Conservation (phyloP, 2,329 filamentous ascomycete species). For the Penicillium sp. region DNA sequence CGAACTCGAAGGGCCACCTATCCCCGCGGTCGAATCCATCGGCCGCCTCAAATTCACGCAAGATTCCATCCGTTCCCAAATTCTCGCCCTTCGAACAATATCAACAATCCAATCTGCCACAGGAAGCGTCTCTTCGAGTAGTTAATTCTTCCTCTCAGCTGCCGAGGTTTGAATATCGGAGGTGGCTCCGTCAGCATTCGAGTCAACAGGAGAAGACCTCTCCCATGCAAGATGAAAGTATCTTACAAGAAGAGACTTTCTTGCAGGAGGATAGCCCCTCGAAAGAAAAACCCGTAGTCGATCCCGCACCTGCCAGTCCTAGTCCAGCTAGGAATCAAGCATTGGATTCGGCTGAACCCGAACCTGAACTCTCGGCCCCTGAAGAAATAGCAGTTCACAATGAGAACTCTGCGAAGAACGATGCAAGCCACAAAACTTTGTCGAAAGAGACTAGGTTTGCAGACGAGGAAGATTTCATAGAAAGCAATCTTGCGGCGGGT, state of each 20-base stretch:
- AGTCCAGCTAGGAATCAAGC: background rate
- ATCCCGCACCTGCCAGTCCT: background rate
- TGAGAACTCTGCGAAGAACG: background rate
- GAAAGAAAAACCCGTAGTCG: background rate
- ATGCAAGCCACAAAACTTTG: background rate
- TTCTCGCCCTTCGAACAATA: background rate
- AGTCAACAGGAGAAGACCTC: slow-evolving; percentile 6
- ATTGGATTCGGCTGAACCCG: background rate
- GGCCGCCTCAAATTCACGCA: background rate
- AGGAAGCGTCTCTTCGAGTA: slow-evolving; percentile 27
- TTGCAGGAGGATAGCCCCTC: background rate
- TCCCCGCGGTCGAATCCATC: background rate
- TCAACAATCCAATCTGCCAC: background rate
- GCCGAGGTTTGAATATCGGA: slow-evolving; percentile 40
- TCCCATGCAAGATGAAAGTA: slow-evolving; percentile 4
- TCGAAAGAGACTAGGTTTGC: slow-evolving; percentile 17
- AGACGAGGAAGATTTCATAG: slow-evolving; percentile 12
- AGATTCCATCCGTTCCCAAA: background rate
- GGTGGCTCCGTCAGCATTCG: slow-evolving; percentile 15
- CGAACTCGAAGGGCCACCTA: background rate
- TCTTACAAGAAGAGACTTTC: slow-evolving; percentile 7
- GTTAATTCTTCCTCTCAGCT: slow-evolving; percentile 39
- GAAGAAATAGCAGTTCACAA: background rate
- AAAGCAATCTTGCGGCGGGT: background rate
- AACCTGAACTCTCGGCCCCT: background rate